Conservation (phyloP, 257 asterid genomes). For the Rehmannia glutinosa region DNA sequence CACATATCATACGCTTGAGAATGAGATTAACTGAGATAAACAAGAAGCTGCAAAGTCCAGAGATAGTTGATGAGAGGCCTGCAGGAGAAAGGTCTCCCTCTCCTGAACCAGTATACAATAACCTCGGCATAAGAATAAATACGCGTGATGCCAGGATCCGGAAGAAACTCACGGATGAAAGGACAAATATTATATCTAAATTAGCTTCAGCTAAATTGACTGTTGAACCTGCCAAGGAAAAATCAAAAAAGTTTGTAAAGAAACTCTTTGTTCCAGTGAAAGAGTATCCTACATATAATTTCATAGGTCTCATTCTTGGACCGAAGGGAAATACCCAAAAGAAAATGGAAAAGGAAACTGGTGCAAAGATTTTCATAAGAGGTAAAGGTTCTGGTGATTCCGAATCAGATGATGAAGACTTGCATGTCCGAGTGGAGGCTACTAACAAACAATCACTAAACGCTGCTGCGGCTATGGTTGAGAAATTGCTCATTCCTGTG, state of each 20-base stretch:
- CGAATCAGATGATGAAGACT: conserved; percentile 21
- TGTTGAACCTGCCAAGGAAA: neutral
- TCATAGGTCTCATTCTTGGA: conserved; percentile 39
- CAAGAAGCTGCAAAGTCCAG: conserved; percentile 20
- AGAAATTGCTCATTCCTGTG: conserved; percentile 36
- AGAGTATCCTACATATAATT: conserved; percentile 33
- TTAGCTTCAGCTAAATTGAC: conserved; percentile 13
- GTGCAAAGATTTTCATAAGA: conserved; percentile 31
- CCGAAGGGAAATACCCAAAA: conserved; percentile 45
- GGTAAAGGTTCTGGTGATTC: conserved; percentile 32
- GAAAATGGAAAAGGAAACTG: conserved; percentile 42
- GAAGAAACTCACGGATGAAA: conserved; percentile 16
- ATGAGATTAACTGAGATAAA: conserved; percentile 22
- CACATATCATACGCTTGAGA: conserved; percentile 10
- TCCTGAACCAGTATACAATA: conserved; percentile 29
- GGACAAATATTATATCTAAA: conserved; percentile 10
- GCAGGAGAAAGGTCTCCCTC: conserved; percentile 29
- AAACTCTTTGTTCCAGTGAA: conserved; percentile 29
- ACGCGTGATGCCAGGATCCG: conserved; percentile 18
- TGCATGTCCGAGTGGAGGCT: conserved; percentile 36
- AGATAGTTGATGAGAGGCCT: conserved; percentile 24
- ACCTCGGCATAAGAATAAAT: conserved; percentile 25
- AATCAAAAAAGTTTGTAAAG: conserved; percentile 11
- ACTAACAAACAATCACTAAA: conserved; percentile 18
- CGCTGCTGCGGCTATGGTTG: conserved; percentile 34